Base-by-base conservation (phyloP, 805 yeast genomes). In the Starmerella davenportii region DNA sequence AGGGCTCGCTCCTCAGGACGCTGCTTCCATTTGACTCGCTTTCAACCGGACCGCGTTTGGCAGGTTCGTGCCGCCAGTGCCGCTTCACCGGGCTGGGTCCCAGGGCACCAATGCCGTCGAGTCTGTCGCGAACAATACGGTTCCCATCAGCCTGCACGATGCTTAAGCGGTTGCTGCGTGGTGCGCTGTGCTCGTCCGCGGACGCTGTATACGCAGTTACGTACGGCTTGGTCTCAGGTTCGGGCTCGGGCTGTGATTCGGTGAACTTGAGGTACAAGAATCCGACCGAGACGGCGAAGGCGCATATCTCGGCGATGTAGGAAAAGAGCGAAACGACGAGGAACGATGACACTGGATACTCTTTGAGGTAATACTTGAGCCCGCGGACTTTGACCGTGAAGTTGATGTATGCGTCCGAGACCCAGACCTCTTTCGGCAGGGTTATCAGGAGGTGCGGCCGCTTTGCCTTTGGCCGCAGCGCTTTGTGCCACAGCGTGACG, bases 401-500 rank as follows among this genome's bases (percentile, higher is more conserved):
- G 3, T n/a, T 16, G 3, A 46, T 9, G 3, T 18, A 2, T 1
- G 48, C 48, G 4, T 29, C 11, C 3, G 46, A 28, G 13, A 44
- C 33, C 39, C 39, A 24, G 5, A 42, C 4, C 1, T 37, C 40
- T 3, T 16, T 19, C 3, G 47, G 42, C 19, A 44, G 16, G 5
- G 36, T 29, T 13, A 44, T 33, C 17, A 37, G 36, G n/a, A 44
- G 21, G 19, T 18, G 28, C 4, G 40, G 41, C n/a, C 29, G 28
- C 16, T 35, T 14, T 4, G 4, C 2, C n/a, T 29, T 15, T 4
- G 46, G 46, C 8, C 31, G 19, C 4, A 17, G 16, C 8, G 46
- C 33, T 5, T 31, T n/a, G 15, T 44, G 43, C 36, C 47, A 42
- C 39, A 59, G 44, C 13, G 39, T 45, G 18, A 57, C 36, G 3